Percentiles rank a stretch among this genome's conserved stretches.
These are phyloP conservation scores for Endotrypanum monterogeii DNA, from an alignment of 208 protist species.

Conservation along the genomic window DNA sequence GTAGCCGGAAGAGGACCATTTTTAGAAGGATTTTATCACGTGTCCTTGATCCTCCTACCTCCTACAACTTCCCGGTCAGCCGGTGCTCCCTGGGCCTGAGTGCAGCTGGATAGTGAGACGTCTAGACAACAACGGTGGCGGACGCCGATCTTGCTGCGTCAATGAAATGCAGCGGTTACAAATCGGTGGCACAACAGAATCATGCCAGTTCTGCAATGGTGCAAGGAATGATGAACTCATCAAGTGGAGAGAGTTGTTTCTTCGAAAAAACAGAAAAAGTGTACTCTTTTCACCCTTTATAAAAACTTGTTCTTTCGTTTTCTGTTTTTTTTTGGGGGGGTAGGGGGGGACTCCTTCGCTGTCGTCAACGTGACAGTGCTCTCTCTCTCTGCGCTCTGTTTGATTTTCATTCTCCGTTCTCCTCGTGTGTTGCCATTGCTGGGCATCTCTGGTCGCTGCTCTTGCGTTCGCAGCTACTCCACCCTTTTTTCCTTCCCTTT, in stretches of 20 bases:
- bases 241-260: background rate
- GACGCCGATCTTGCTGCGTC: background rate
- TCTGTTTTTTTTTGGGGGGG: no score
- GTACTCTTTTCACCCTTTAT: no score
- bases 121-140: background rate
- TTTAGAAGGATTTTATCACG: background rate
- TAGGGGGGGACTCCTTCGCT: background rate
- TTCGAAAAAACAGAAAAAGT: background rate
- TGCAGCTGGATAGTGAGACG: background rate
- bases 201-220: background rate
- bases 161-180: background rate
- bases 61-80: background rate
- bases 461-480: background rate
- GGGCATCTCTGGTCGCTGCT: constrained; percentile 5
- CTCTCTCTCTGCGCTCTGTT: background rate
- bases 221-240: background rate
- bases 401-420: background rate
- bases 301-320: no score
- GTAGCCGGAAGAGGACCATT: background rate
- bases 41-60: background rate
- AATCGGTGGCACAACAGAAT: background rate
- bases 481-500: background rate
- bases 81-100: background rate
- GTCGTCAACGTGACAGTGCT: background rate
- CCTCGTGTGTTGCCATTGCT: constrained; percentile 1